Percentiles rank a stretch among this genome's conserved stretches.
Evolutionary conservation across 2,329 filamentous ascomycete species (phyloP).

Genomic region (Trichoderma gracile): DNA sequence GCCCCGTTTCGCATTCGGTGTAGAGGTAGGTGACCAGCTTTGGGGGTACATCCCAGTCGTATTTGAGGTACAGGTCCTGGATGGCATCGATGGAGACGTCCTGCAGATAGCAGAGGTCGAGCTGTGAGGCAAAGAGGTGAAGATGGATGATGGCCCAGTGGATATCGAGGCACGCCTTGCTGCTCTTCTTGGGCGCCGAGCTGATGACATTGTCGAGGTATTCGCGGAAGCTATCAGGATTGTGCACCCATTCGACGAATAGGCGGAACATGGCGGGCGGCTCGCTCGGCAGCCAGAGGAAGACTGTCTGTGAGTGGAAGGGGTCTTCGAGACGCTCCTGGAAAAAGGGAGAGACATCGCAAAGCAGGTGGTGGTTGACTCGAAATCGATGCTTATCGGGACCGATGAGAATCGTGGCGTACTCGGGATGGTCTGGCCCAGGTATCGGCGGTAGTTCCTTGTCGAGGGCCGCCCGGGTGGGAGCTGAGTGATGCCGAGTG

Average conservation of each 20-base stretch:
- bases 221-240: constrained; percentile 43
- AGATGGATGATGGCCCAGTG: constrained; percentile 59
- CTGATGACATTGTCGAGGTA: constrained; percentile 47
- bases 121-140: constrained; percentile 58
- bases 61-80: constrained; percentile 59
- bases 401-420: constrained; percentile 46
- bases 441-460: constrained; percentile 32
- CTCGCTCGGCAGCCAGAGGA: constrained; percentile 49
- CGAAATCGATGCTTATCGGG: constrained; percentile 45
- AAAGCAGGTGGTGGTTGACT: constrained; percentile 49
- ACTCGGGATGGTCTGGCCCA: constrained; percentile 26
- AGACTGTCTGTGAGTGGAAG: constrained; percentile 34
- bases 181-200: constrained; percentile 35
- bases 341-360: constrained; percentile 51
- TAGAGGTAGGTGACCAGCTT: constrained; percentile 55
- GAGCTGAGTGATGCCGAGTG: constrained; percentile 11
- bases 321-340: constrained; percentile 46
- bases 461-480: constrained; percentile 24
- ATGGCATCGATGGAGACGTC: constrained; percentile 60
- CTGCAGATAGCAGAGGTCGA: constrained; percentile 53
- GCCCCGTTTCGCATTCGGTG: constrained; percentile 51
- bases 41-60: constrained; percentile 59
- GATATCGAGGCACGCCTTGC: constrained; percentile 42
- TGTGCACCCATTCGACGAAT: constrained; percentile 56
- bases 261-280: constrained; percentile 54